Conservation (phyloP, 163 green algal genomes). For the Chlorella variabilis region DNA sequence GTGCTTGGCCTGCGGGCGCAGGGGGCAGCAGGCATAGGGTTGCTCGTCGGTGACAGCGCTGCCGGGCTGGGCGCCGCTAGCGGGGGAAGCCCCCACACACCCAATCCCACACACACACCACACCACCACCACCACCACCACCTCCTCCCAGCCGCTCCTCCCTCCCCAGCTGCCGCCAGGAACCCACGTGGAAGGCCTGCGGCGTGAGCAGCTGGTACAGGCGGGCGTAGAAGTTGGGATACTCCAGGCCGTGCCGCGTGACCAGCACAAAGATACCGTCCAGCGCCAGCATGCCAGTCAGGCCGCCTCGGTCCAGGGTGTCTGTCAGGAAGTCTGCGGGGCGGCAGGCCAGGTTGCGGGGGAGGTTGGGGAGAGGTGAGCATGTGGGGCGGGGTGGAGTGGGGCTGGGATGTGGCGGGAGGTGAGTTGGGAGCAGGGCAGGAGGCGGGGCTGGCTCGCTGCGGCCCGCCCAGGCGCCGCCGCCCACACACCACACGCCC, state of each 20-base stretch:
- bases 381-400: not conserved
- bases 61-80: no score
- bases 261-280: conserved; percentile 95
- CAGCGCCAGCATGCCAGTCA: conserved; percentile 92
- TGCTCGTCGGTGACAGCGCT: not conserved
- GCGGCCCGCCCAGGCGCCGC: not conserved
- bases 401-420: not conserved
- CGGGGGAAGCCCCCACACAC: no score
- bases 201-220: conserved; percentile 89
- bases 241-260: conserved; percentile 92
- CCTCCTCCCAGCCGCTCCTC: not conserved
- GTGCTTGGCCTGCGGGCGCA: conserved; percentile 52
- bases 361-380: no score
- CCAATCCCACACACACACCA: no score
- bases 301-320: conserved; percentile 67
- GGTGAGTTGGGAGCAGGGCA: not conserved
- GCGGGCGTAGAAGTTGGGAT: conserved; percentile 89
- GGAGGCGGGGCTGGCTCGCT: not conserved
- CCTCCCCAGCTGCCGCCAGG: not conserved
- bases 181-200: conserved; percentile 51
- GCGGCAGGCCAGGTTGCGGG: no score
- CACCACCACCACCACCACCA: no score
- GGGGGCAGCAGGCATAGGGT: not conserved
- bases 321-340: conserved; percentile 70
- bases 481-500: not conserved